phyloP scores from a whole-genome alignment of 768 basidiomycete genomes.

The Boletus edulis region DNA sequence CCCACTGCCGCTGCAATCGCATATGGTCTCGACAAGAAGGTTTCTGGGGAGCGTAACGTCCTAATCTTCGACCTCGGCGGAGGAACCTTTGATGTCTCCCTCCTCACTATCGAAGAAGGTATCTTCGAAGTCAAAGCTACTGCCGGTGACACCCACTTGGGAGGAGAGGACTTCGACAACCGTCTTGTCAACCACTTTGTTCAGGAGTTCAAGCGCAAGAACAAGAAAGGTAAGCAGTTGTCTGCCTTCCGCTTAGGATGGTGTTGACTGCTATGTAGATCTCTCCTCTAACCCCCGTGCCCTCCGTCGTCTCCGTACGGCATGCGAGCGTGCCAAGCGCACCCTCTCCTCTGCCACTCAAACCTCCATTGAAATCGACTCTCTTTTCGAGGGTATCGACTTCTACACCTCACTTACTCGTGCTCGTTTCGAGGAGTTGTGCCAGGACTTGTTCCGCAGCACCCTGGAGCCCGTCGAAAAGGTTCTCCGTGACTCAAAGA shows the following conservation, averaged over 20 bases:
- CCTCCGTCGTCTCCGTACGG: conserved; percentile 94
- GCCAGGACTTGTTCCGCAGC: conserved; percentile 91
- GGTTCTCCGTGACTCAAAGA: conserved; percentile 96
- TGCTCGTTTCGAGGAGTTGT: conserved; percentile 96
- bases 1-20: conserved; percentile 98
- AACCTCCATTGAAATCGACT: conserved; percentile 97
- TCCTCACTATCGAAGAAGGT: conserved; percentile 94
- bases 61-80: conserved; percentile 98
- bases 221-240: conserved; percentile 76
- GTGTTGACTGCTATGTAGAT: conserved; percentile 44
- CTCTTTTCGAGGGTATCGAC: conserved; percentile 95
- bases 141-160: conserved; percentile 96
- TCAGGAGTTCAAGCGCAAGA: conserved; percentile 96
- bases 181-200: conserved; percentile 96
- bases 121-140: conserved; percentile 99
- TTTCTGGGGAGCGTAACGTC: conserved; percentile 86
- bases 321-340: conserved; percentile 98
- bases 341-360: conserved; percentile 96
- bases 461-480: conserved; percentile 97
- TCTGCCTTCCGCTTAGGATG: neutral
- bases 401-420: conserved; percentile 98
- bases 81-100: conserved; percentile 97
- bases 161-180: conserved; percentile 98
- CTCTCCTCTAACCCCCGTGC: conserved; percentile 91
- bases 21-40: conserved; percentile 97